Base-by-base conservation (phyloP, 495 filamentous ascomycete genomes). In the Eremomyces bilateralis region DNA sequence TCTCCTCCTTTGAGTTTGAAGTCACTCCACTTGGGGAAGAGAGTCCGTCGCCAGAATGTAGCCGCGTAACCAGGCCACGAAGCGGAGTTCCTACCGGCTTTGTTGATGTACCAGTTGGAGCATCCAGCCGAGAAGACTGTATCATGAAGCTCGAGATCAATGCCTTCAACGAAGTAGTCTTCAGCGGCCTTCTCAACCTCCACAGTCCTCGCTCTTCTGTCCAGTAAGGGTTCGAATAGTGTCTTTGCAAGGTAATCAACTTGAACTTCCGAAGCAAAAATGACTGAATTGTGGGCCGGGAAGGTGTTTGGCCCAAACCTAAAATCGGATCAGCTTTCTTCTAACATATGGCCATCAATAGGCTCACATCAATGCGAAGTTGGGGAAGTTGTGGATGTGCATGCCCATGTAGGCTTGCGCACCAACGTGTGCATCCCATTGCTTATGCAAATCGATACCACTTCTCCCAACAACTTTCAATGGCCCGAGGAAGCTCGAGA, bases 231-330 rank as follows among this genome's bases (percentile, higher is more conserved):
- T 10, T n/a, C 16, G 32, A 48, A 21, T 1, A 48, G 21, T 4
- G 42, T 21, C 20, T 41, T 39, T 11, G 51, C 41, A 5, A 54
- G 33, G 34, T 53, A 57, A 31, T 57, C 54, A 21, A 62, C 36
- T 13, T 46, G 41, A 25, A 53, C 53, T 28, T 62, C 59, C 29
- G 46, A 48, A 15, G 47, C 42, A 31, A 56, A 55, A 3, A 60
- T 31, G 19, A 27, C 42, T 0, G 59, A 61, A 13, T 56, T 61
- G 37, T 60, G 52, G 0, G 56, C 59, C 1, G 57, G 57, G n/a
- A 46, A 46, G 1, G 54, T 48, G 39, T 62, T 62, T 6, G 59
- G 59, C 1, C 59, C 59, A 48, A 42, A 42, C 15, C 24, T 27
- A 13, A 8, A 13, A 8, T 27, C 6, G 6, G n/a, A n/a, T n/a